These are phyloP conservation scores for Aspergillus pseudoglaucus DNA, from an alignment of 2,329 filamentous ascomycete genomes.

Conservation along the genomic window DNA sequence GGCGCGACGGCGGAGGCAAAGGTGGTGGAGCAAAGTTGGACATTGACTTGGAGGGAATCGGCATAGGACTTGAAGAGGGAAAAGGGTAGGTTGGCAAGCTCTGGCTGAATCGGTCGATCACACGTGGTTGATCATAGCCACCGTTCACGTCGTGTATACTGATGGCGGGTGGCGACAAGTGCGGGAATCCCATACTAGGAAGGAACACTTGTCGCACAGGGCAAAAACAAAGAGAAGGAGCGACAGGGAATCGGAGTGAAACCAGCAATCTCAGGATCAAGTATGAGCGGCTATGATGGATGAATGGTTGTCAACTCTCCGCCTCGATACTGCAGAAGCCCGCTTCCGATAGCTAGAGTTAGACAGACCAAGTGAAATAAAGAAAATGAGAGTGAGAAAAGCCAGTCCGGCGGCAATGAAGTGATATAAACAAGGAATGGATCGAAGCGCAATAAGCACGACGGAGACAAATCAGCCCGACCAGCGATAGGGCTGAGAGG, in stretches of 20 bases:
- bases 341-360: not conserved
- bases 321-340: too few relatives aligned
- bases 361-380: not conserved
- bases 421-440: constrained; percentile 6
- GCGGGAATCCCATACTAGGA: constrained; percentile 42
- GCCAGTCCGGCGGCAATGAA: constrained; percentile 1
- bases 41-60: constrained; percentile 53
- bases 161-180: constrained; percentile 37
- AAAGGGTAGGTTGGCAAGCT: constrained; percentile 37
- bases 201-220: not conserved
- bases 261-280: not conserved
- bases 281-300: constrained; percentile 3
- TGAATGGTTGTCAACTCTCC: constrained; percentile 5
- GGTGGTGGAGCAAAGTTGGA: constrained; percentile 51
- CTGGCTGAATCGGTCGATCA: constrained; percentile 31
- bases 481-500: not conserved
- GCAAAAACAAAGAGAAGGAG: not conserved
- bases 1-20: constrained; percentile 58
- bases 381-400: constrained; percentile 4
- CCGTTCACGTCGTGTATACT: constrained; percentile 36
- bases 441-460: constrained; percentile 12
- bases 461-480: constrained; percentile 1
- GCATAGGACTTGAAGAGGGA: constrained; percentile 50
- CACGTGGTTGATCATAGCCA: constrained; percentile 25
- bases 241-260: not conserved